A percentile compares a stretch with the other conserved stretches of the same genome.
These are phyloP conservation scores for Populus nigra DNA, from an alignment of 345 rosid genomes.

Conservation along the genomic window DNA sequence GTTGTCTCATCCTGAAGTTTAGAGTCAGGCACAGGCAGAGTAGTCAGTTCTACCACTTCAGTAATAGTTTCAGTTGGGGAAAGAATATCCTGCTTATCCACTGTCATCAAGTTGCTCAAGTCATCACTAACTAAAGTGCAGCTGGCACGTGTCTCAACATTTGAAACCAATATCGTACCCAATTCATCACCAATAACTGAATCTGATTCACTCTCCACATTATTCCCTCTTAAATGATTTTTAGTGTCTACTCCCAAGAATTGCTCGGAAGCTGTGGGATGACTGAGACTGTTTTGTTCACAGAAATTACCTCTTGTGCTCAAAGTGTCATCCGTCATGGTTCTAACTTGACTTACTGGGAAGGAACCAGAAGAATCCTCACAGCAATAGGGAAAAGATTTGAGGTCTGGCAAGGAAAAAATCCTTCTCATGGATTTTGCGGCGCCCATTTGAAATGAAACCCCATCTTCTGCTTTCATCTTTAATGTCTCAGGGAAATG, in stretches of 20 bases:
- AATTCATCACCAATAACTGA: neutral
- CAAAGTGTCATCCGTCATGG: neutral
- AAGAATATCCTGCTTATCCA: slow-evolving; percentile 6
- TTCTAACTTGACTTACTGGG: slow-evolving; percentile 15
- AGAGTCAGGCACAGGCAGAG: slow-evolving; percentile 9
- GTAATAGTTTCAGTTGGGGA: slow-evolving; percentile 6
- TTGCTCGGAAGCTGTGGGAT: slow-evolving; percentile 30
- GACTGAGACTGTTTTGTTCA: slow-evolving; percentile 23
- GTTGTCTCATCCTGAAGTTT: slow-evolving; percentile 11
- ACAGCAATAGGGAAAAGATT: slow-evolving; percentile 20
- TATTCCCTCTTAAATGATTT: slow-evolving; percentile 11
- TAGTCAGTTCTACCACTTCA: slow-evolving; percentile 28
- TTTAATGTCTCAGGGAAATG: slow-evolving; percentile 26
- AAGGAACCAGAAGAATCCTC: slow-evolving; percentile 30
- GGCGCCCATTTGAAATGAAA: slow-evolving; percentile 10
- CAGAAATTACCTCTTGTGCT: slow-evolving; percentile 20
- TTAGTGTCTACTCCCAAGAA: slow-evolving; percentile 12
- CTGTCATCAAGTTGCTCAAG: slow-evolving; percentile 5
- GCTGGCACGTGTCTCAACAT: slow-evolving; percentile 14
- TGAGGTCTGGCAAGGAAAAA: slow-evolving; percentile 61
- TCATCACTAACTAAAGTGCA: slow-evolving; percentile 17
- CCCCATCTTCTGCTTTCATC: slow-evolving; percentile 31
- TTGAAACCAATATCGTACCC: slow-evolving; percentile 9
- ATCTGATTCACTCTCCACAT: neutral
- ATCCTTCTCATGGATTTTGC: slow-evolving; percentile 50